Evolutionary conservation across 306 rosid genomes (phyloP), one percentile per base, ranked within the genome.

Genomic region (Begonia peltatifolia): DNA sequence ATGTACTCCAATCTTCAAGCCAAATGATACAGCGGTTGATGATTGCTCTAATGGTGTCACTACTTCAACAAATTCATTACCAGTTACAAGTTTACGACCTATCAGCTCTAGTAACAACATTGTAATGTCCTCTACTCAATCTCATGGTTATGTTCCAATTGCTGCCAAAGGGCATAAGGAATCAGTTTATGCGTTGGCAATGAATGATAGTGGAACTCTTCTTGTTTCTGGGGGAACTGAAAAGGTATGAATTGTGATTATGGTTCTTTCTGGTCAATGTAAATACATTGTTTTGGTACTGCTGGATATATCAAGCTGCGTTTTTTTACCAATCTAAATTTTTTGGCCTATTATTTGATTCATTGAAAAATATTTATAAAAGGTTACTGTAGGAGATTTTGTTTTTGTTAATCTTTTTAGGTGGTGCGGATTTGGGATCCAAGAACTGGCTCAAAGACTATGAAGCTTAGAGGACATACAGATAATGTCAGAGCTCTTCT

Each of bases 361-460:
- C 2, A 30, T 2, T 5, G 38, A 30, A 7, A 25, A 25, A 25
- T 25, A 25, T 3, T 3, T 6, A 30, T 30, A 6, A 30, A 30
- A 30, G 38, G 9, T 30, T 30, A 30, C 9, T 30, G 38, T 30
- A 4, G 38, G 38, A 30, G 38, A 30, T 30, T 30, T 30, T 30
- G 8, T 30, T 2, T 30, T 30, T 30, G 38, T 30, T 30, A 30
- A 30, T 30, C 6, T 30, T 17, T 57, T 23, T 62, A 92, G 99
- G 99, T 92, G 52, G 95, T 92, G 52, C 95, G 99, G 57, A 94
- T 86, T 56, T 92, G 99, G 99, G 99, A 92, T 55, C 71, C 99
- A 41, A 83, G 99, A 76, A 76, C 84, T 51, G 99, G 99, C 71
- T 83, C 94, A 12, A 92, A 92, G 84, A 75, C 87, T 9, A 77